Evolutionary conservation across 192 early-diverging fungal genomes (phyloP), one percentile per base, ranked within the genome.

Genomic region (Coemansia sp.): DNA sequence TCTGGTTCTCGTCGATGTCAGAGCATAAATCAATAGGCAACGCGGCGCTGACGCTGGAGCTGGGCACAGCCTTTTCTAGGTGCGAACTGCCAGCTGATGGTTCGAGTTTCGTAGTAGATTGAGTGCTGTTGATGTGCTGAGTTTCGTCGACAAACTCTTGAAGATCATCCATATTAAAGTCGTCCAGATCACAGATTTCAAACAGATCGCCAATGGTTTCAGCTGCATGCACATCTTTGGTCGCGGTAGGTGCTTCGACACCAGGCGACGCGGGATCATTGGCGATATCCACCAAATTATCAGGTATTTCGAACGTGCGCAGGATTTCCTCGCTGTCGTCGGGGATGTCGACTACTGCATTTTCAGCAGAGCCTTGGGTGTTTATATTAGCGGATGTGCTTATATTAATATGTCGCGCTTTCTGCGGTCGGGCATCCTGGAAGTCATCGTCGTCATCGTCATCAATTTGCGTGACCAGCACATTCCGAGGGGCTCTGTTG

Each of bases 361-460:
- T 33, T 34, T 8, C 3, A 34, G 13, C 31, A 33, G 55, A 57
- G 1, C 5, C 9, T 12, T 7, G 29, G 29, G 28, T 18, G 18
- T 33, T 29, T 15, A 57, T 7, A 20, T 18, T 31, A 18, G 30
- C 9, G 26, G 29, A 30, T 2, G 30, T 51, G 48, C 8, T 51
- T 26, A 18, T 57, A n/a, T 57, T 10, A 4, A 16, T 4, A 16
- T 7, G 21, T 2, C 15, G 18, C 16, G 55, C 7, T 34, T 29
- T 48, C 25, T 53, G 25, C 4, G 61, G 45, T 16, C 34, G 23
- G n/a, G 25, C 43, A n/a, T 61, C 58, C 43, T 69, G 67, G 58
- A 76, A 76, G 42, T 76, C 74, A 25, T 64, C 68, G 37, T 72
- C 74, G 18, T 70, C 74, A 25, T 58, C 64, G 33, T 66, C 58